Conservation (phyloP, 75 land plant genomes). For the Larix kaempferi region DNA sequence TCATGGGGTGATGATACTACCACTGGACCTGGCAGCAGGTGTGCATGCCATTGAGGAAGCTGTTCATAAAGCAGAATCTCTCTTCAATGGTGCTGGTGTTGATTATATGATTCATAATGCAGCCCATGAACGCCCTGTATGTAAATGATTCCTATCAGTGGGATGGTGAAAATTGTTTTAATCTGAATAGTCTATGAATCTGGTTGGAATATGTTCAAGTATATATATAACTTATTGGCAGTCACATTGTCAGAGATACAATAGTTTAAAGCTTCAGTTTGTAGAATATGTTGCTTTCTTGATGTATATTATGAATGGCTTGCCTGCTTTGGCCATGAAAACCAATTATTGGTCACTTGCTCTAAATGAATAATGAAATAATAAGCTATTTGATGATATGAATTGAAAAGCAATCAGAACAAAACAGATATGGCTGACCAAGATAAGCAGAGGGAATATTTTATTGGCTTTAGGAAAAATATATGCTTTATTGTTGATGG, state of each 20-base stretch:
- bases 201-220: neutral
- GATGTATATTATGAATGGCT: neutral
- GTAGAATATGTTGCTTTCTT: neutral
- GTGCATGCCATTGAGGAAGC: slow-evolving; percentile 44
- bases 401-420: neutral
- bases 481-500: neutral
- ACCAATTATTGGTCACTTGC: neutral
- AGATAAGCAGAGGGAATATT: neutral
- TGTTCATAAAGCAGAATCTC: slow-evolving; percentile 65
- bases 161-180: neutral
- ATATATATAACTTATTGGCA: neutral
- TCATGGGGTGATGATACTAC: slow-evolving; percentile 61
- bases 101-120: slow-evolving; percentile 92
- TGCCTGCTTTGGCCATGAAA: neutral
- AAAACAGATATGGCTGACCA: neutral
- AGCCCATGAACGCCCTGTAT: slow-evolving; percentile 81
- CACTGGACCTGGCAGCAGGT: slow-evolving; percentile 68
- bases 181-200: neutral
- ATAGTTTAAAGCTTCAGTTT: neutral
- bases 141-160: slow-evolving; percentile 10
- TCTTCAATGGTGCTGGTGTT: slow-evolving; percentile 67
- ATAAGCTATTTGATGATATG: neutral
- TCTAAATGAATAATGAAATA: neutral
- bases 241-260: neutral
- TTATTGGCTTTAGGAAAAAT: neutral